A percentile compares a stretch with the other conserved stretches of the same genome.
Evolutionary conservation across 2,329 filamentous ascomycete genomes (phyloP).

Genomic region (Venturia carpophila): DNA sequence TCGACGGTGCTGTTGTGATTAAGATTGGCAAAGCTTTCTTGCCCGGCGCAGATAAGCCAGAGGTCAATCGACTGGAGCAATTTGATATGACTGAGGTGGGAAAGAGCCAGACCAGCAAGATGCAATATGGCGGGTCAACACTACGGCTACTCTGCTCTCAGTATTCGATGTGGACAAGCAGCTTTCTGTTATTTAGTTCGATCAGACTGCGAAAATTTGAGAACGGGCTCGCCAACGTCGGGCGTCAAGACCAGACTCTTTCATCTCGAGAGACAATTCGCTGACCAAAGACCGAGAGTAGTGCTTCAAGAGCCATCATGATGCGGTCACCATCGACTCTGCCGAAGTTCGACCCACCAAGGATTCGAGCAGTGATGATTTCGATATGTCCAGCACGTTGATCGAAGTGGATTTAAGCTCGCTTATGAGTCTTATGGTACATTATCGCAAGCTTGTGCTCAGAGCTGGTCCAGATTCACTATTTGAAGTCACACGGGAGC

Average conservation of each 20-base stretch:
- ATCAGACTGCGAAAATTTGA: slow-evolving; percentile 21
- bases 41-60: slow-evolving; percentile 22
- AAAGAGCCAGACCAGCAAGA: slow-evolving; percentile 23
- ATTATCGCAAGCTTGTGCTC: slow-evolving; percentile 19
- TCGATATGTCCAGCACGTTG: slow-evolving; percentile 20
- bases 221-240: slow-evolving; percentile 20
- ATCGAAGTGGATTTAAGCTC: slow-evolving; percentile 21
- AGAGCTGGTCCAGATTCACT: slow-evolving; percentile 22
- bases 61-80: slow-evolving; percentile 23
- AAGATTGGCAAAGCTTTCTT: slow-evolving; percentile 24
- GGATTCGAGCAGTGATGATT: slow-evolving; percentile 18
- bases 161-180: slow-evolving; percentile 22
- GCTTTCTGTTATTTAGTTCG: slow-evolving; percentile 20
- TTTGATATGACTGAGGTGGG: slow-evolving; percentile 21
- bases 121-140: slow-evolving; percentile 23
- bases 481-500: slow-evolving; percentile 22
- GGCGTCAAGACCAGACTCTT: not conserved
- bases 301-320: not conserved
- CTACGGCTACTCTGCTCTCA: slow-evolving; percentile 23
- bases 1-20: slow-evolving; percentile 20
- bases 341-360: slow-evolving; percentile 19
- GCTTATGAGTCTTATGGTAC: slow-evolving; percentile 19
- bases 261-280: not conserved
- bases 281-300: not conserved
- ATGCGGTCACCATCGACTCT: slow-evolving; percentile 20